A percentile compares a stretch with the other conserved stretches of the same genome.
phyloP scores from a whole-genome alignment of 2,329 filamentous ascomycete species.

The Diaporthe helianthi region DNA sequence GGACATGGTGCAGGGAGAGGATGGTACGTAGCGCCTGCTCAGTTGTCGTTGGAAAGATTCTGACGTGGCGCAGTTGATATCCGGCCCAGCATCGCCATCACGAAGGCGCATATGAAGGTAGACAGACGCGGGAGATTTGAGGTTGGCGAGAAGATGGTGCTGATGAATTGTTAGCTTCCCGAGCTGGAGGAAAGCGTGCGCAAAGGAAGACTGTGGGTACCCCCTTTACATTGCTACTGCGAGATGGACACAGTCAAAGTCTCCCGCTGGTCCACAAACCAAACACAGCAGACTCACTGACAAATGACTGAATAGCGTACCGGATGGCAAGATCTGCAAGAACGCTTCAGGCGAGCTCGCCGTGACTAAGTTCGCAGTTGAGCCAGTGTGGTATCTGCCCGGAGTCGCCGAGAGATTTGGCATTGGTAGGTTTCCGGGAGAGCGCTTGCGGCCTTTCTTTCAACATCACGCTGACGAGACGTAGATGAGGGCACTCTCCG shows the following conservation, averaged over 20 bases:
- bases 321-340: slow-evolving; percentile 88
- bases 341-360: slow-evolving; percentile 86
- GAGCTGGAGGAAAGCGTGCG: slow-evolving; percentile 90
- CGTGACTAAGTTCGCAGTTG: slow-evolving; percentile 96
- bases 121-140: slow-evolving; percentile 9
- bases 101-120: slow-evolving; percentile 89
- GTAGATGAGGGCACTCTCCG: slow-evolving; percentile 84
- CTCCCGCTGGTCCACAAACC: background rate
- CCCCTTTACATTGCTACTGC: background rate
- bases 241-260: background rate
- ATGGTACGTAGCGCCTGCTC: slow-evolving; percentile 52
- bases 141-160: background rate
- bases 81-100: slow-evolving; percentile 89
- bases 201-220: slow-evolving; percentile 71
- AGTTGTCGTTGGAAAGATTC: slow-evolving; percentile 7
- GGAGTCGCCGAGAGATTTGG: slow-evolving; percentile 92
- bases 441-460: slow-evolving; percentile 18
- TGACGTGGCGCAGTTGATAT: slow-evolving; percentile 68
- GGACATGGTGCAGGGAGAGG: slow-evolving; percentile 77
- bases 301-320: slow-evolving; percentile 50
- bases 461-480: slow-evolving; percentile 40
- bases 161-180: slow-evolving; percentile 62
- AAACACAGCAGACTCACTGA: background rate
- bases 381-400: slow-evolving; percentile 89
- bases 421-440: slow-evolving; percentile 64